A percentile compares a stretch with the other conserved stretches of the same genome.
Conservation (phyloP, 2,329 filamentous ascomycete species). For the Fusarium coicis region DNA sequence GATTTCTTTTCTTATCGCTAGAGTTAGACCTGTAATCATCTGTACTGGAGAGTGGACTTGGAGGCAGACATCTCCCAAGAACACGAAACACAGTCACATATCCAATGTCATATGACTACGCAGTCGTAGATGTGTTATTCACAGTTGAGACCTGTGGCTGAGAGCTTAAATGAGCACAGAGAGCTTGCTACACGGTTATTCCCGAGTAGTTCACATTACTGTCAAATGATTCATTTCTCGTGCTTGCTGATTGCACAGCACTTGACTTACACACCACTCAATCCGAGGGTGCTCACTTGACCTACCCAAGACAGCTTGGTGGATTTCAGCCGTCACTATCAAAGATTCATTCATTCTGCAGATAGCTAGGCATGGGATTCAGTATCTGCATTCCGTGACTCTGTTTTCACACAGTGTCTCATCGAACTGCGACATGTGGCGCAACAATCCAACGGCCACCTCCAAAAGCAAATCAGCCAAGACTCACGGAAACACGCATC, state of each 20-base stretch:
- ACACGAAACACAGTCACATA: not conserved
- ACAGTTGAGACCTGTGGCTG: not conserved
- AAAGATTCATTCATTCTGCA: accelerated
- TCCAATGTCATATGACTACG: accelerated
- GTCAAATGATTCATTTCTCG: not conserved
- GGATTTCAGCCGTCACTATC: not conserved
- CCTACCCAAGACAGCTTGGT: too few relatives aligned
- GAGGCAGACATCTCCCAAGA: not conserved
- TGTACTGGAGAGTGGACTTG: not conserved
- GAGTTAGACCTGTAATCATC: not conserved
- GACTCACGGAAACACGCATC: not conserved
- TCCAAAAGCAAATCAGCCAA: not conserved
- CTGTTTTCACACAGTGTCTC: not conserved
- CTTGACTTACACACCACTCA: not conserved
- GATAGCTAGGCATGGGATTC: not conserved
- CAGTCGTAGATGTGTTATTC: not conserved
- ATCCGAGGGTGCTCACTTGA: not conserved
- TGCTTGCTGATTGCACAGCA: too few relatives aligned
- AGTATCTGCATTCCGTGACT: not conserved
- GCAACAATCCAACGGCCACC: not conserved
- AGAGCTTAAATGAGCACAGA: not conserved
- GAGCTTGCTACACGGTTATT: not conserved
- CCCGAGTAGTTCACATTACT: not conserved
- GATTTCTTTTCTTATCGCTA: not conserved
- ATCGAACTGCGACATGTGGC: not conserved